phyloP scores from a whole-genome alignment of 2,329 filamentous ascomycete species.

The Fonsecaea monophora region DNA sequence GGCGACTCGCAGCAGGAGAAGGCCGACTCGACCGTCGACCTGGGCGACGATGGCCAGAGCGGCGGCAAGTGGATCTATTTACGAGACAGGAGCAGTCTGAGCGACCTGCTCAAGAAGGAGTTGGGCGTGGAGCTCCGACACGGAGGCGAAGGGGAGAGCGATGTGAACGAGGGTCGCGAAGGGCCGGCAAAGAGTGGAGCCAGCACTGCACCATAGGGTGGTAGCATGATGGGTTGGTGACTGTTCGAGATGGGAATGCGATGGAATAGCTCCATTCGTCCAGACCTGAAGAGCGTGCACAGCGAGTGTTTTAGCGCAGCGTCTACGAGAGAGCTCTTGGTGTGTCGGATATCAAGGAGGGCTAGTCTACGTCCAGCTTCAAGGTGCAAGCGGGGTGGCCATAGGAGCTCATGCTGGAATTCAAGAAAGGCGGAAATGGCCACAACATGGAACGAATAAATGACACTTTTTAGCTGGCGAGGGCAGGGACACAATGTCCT shows the following conservation, averaged over 20 bases:
- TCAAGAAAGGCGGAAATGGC: background rate
- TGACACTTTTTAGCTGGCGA: conserved; percentile 5
- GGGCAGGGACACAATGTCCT: background rate
- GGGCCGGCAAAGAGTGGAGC: conserved; percentile 29
- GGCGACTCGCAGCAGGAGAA: conserved; percentile 78
- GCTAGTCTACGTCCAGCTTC: background rate
- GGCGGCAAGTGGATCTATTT: conserved; percentile 84
- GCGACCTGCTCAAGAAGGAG: conserved; percentile 75
- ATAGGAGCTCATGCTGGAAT: background rate
- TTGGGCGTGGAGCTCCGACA: conserved; percentile 68
- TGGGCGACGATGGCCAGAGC: conserved; percentile 41
- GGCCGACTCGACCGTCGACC: conserved; percentile 68
- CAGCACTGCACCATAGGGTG: conserved; percentile 7
- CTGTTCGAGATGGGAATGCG: background rate
- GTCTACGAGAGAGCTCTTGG: background rate
- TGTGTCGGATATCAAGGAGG: background rate
- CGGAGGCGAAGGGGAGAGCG: conserved; percentile 38
- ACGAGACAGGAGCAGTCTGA: conserved; percentile 79
- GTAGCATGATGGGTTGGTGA: conserved; percentile 1
- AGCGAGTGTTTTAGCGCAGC: background rate
- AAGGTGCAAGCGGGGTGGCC: background rate
- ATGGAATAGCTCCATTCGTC: background rate
- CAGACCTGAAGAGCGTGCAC: background rate
- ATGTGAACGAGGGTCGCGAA: conserved; percentile 25
- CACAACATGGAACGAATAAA: background rate